Evolutionary conservation across 2,329 filamentous ascomycete genomes (phyloP), one percentile per base, ranked within the genome.

Genomic region (Aspergillus carbonarius): DNA sequence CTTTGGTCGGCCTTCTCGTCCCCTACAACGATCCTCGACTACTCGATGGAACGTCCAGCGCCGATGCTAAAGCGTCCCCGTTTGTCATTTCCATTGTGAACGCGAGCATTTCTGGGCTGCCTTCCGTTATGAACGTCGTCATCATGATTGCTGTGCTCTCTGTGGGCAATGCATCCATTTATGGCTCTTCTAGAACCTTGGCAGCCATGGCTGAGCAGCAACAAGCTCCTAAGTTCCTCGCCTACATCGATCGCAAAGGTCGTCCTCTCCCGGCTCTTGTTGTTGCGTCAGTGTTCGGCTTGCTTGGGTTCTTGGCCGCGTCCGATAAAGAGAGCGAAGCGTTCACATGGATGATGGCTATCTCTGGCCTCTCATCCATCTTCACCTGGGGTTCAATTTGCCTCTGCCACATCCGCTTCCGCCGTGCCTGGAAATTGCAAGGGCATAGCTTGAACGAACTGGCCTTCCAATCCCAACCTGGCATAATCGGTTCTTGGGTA

Each of bases 51-150:
- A 78, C 73, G 23, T 83, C 79, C 55, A 79, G 80, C n/a, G 84
- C 83, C 50, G 85, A 92, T 71, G 85, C 88, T 44, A 85, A 86
- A 25, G 89, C 92, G 1, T 96, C 92, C 2, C 93, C 93, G 1
- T 97, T 97, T 73, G 93, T 97, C 67, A 96, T 97, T 68, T 91
- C 93, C 62, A 96, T 96, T 66, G 81, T 89, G 65, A 89, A 92
- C 62, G 92, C 92, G 1, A 89, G 91, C 8, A 96, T 97, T 67
- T 78, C 85, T 42, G 88, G 89, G 2, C 83, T 97, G 2, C 91
- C 92, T 1, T 93, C 90, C 0, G 84, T 97, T 55, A 96, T 97
- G 89, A 97, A 98, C 75, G 87, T 86, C n/a, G 92, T 97, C 60
- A 96, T 97, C 72, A 86, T 97, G 70, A 86, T 96, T 62, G 89